phyloP scores from a whole-genome alignment of 805 yeast species.

The Lachancea meyersii region DNA sequence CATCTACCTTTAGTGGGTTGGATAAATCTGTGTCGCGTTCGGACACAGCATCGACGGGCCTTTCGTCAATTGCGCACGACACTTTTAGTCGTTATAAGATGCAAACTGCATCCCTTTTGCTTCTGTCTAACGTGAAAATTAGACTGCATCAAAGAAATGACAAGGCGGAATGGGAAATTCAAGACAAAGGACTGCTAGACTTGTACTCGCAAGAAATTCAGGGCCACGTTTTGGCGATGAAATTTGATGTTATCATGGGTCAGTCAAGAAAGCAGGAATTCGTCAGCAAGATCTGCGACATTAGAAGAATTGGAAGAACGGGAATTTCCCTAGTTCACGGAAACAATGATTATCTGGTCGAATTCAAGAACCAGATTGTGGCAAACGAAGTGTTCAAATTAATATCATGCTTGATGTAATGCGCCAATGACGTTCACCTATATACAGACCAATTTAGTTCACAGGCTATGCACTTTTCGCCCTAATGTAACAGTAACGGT shows the following conservation, averaged over 20 bases:
- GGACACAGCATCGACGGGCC: constrained; percentile 7
- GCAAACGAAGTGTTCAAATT: constrained; percentile 24
- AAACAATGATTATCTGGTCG: constrained; percentile 18
- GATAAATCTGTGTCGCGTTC: constrained; percentile 12
- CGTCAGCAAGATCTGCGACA: constrained; percentile 12
- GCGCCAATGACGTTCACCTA: not conserved
- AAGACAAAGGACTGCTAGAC: constrained; percentile 16
- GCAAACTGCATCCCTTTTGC: constrained; percentile 11
- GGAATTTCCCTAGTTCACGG: constrained; percentile 20
- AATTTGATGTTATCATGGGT: constrained; percentile 13
- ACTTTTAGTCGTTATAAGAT: not conserved
- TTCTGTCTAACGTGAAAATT: constrained; percentile 22
- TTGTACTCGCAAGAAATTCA: constrained; percentile 20
- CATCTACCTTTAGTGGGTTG: constrained; percentile 16
- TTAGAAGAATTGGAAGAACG: constrained; percentile 27
- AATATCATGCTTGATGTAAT: constrained; percentile 10
- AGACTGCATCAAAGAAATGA: constrained; percentile 18
- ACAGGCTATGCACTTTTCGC: not conserved
- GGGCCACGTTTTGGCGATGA: constrained; percentile 14
- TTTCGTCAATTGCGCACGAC: constrained; percentile 6
- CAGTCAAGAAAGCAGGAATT: constrained; percentile 7
- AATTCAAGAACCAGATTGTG: constrained; percentile 21
- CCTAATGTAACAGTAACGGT: not conserved
- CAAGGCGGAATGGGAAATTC: constrained; percentile 20
- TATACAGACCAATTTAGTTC: not conserved